A percentile compares a stretch with the other conserved stretches of the same genome.
These are phyloP conservation scores for Wickerhamiella azyma DNA, from an alignment of 805 yeast genomes.

Conservation along the genomic window DNA sequence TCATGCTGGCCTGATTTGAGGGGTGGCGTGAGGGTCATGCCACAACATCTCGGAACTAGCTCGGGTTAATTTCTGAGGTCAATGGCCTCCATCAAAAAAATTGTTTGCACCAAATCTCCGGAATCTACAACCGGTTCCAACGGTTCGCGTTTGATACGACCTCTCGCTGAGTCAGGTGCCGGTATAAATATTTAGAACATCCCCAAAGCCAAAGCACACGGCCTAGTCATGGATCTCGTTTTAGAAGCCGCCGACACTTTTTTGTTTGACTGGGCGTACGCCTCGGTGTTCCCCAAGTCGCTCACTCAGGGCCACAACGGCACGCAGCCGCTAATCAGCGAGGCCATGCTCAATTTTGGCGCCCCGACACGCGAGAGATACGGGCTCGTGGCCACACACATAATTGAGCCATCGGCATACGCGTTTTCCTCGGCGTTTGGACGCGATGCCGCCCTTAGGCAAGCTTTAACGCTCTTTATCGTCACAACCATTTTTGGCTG, in stretches of 20 bases:
- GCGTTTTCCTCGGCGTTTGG: slow-evolving; percentile 56
- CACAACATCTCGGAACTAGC: too few relatives aligned
- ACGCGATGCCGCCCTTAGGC: slow-evolving; percentile 63
- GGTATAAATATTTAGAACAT: not conserved
- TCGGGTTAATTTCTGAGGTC: too few relatives aligned
- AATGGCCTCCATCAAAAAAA: too few relatives aligned
- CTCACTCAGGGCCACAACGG: not conserved
- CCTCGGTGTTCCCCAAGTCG: slow-evolving; percentile 43
- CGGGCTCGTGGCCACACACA: slow-evolving; percentile 33
- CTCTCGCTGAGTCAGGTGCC: not conserved
- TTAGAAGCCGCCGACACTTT: slow-evolving; percentile 67
- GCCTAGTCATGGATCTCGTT: slow-evolving; percentile 68
- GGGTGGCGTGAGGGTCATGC: too few relatives aligned
- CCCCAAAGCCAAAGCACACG: slow-evolving; percentile 8
- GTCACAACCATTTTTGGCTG: slow-evolving; percentile 76
- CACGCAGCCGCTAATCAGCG: not conserved
- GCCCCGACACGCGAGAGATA: slow-evolving; percentile 14
- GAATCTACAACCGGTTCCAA: too few relatives aligned
- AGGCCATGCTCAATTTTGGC: slow-evolving; percentile 2
- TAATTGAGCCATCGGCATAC: slow-evolving; percentile 41
- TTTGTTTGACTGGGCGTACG: slow-evolving; percentile 60
- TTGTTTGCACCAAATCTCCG: too few relatives aligned
- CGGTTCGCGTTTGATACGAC: not conserved
- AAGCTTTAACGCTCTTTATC: slow-evolving; percentile 47
- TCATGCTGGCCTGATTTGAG: too few relatives aligned